Evolutionary conservation across 1,284 basidiomycete species (phyloP).

Genomic region (Phellinidium pouzarii): DNA sequence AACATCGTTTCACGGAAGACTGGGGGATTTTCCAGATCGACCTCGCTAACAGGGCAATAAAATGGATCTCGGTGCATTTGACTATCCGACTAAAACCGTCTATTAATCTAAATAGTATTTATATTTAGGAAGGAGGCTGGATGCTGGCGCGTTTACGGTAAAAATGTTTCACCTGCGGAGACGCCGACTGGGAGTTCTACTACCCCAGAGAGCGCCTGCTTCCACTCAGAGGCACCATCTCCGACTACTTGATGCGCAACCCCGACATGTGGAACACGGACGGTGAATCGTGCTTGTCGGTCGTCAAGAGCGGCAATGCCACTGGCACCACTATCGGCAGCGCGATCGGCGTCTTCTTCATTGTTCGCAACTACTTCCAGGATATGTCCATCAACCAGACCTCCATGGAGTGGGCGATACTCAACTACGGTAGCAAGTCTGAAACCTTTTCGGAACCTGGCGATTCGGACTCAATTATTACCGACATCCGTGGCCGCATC

Average conservation of each 20-base stretch:
- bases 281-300: slow-evolving; percentile 26
- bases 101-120: slow-evolving; percentile 20
- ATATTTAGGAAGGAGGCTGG: slow-evolving; percentile 22
- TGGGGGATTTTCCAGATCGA: slow-evolving; percentile 31
- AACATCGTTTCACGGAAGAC: slow-evolving; percentile 28
- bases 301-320: slow-evolving; percentile 27
- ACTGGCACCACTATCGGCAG: slow-evolving; percentile 31
- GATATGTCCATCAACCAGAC: not conserved
- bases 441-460: slow-evolving; percentile 28
- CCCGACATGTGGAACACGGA: slow-evolving; percentile 27
- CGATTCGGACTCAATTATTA: slow-evolving; percentile 31
- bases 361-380: slow-evolving; percentile 23
- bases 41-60: slow-evolving; percentile 31
- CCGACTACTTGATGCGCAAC: slow-evolving; percentile 25
- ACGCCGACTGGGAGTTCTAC: slow-evolving; percentile 19
- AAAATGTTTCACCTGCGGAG: slow-evolving; percentile 22
- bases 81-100: slow-evolving; percentile 26
- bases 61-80: slow-evolving; percentile 32
- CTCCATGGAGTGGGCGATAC: not conserved
- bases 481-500: slow-evolving; percentile 25
- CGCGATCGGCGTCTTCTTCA: slow-evolving; percentile 28
- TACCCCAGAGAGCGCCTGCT: slow-evolving; percentile 24
- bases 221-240: slow-evolving; percentile 23
- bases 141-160: slow-evolving; percentile 4
- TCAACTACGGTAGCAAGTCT: slow-evolving; percentile 20